Base-by-base conservation (phyloP, 768 basidiomycete genomes). In the Lentinula guzmanii region DNA sequence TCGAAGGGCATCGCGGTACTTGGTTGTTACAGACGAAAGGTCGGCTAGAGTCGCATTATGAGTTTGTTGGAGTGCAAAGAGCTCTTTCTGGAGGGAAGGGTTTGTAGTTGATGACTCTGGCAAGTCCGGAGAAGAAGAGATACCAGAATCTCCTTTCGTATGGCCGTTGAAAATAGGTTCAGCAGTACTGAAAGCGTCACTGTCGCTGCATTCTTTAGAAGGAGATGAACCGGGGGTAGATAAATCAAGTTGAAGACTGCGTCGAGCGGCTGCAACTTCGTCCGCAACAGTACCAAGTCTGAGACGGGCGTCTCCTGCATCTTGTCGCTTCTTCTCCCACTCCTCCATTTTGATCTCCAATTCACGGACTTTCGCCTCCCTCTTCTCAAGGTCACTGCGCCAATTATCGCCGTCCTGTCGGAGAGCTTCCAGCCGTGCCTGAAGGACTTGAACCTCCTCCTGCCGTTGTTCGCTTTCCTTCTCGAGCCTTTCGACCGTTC, bases 1-100 rank as follows among this genome's bases (percentile, higher is more conserved):
- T 53, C 85, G 84, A 34, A 98, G 80, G 16, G 95, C 91, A 62
- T 96, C 91, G 34, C 87, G 86, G 70, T 95, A 98, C 72, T 95
- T 95, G 59, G 76, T 73, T 1, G 89, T 86, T 39, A 97, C 82
- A 1, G 85, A 79, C 6, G 92, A 86, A 41, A 95, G 80, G 66
- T 95, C 92, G 7, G 84, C 77, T 21, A 95, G 80, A 0, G 91
- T 93, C 45, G 87, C 87, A 9, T 85, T 84, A 67, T 94, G 91
- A 3, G 87, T 90, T 69, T 91, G 83, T 68, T 90, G 91, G n/a
- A 98, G 81, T 10, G 83, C 77, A 7, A 84, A 72, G 31, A 95
- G 76, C 72, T 95, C 90, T 21, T 72, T 75, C 67, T 87, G 83
- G 18, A 85, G 68, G 2, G 76, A 71, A 13, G 71, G 61, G 21